Percentiles rank a stretch among this genome's conserved stretches.
phyloP scores from a whole-genome alignment of 2,329 filamentous ascomycete species.

The Bipolaris oryzae region DNA sequence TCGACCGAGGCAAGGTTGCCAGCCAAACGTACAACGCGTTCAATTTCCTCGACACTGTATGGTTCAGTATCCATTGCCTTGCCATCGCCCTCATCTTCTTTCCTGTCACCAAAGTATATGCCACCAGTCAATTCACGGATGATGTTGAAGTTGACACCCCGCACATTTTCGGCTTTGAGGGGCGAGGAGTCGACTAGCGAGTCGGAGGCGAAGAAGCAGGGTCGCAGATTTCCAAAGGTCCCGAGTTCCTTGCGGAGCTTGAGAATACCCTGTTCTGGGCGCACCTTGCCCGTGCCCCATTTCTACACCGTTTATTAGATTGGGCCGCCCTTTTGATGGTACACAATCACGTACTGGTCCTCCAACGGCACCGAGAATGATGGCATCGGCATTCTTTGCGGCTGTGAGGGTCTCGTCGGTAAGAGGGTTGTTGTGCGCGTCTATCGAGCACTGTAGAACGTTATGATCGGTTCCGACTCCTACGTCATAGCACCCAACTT shows the following conservation, averaged over 20 bases:
- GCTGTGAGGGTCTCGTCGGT: conserved; percentile 83
- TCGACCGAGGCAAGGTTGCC: conserved; percentile 79
- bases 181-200: conserved; percentile 77
- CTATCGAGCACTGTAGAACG: conserved; percentile 76
- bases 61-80: conserved; percentile 83
- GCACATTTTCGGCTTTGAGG: conserved; percentile 82
- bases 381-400: conserved; percentile 83
- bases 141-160: conserved; percentile 88
- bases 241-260: conserved; percentile 89
- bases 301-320: conserved; percentile 57
- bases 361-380: conserved; percentile 91
- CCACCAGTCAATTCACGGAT: conserved; percentile 91
- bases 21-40: conserved; percentile 83
- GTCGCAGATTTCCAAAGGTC: conserved; percentile 93
- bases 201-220: conserved; percentile 93
- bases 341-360: conserved; percentile 67
- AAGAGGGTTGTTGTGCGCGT: conserved; percentile 76
- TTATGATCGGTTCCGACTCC: conserved; percentile 3
- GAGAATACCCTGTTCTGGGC: conserved; percentile 91
- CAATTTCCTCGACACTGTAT: conserved; percentile 83
- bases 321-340: not conserved
- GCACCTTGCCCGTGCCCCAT: conserved; percentile 89
- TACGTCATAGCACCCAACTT: conserved; percentile 52
- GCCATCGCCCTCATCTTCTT: conserved; percentile 77
- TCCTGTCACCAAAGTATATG: conserved; percentile 92